Evolutionary conservation across 208 protist species (phyloP).

Genomic region (Acanthamoeba divionensis): DNA sequence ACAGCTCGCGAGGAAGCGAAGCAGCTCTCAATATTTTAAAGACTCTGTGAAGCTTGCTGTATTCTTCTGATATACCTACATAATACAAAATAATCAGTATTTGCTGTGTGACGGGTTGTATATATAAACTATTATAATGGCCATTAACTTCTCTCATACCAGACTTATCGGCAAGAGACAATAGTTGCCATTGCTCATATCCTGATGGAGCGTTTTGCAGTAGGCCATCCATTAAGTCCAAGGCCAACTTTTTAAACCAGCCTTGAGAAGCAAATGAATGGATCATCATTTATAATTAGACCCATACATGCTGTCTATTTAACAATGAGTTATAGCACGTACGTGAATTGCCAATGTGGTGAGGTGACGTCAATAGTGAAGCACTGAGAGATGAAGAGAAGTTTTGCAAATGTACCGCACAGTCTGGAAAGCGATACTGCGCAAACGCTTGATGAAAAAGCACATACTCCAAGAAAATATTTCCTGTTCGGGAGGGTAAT

Average conservation of each 20-base stretch:
- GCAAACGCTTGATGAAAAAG: slow-evolving; percentile 44
- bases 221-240: slow-evolving; percentile 1
- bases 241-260: background rate
- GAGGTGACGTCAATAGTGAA: background rate
- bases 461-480: slow-evolving; percentile 21
- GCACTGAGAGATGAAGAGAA: background rate
- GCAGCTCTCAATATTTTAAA: too few species aligned
- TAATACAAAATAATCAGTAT: too few species aligned
- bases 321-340: background rate
- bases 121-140: too few species aligned
- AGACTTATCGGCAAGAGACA: too few species aligned
- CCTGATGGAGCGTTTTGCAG: too few species aligned
- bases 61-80: too few species aligned
- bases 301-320: background rate
- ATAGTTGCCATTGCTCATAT: too few species aligned
- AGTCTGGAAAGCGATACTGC: slow-evolving; percentile 16
- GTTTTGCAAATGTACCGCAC: background rate
- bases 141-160: too few species aligned
- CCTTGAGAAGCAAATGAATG: background rate
- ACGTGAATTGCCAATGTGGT: background rate
- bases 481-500: too few species aligned
- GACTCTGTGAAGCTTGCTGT: too few species aligned
- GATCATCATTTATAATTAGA: background rate
- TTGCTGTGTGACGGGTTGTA: too few species aligned
- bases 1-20: too few species aligned